phyloP scores from a whole-genome alignment of 345 rosid genomes.

The Melaleuca alternifolia region DNA sequence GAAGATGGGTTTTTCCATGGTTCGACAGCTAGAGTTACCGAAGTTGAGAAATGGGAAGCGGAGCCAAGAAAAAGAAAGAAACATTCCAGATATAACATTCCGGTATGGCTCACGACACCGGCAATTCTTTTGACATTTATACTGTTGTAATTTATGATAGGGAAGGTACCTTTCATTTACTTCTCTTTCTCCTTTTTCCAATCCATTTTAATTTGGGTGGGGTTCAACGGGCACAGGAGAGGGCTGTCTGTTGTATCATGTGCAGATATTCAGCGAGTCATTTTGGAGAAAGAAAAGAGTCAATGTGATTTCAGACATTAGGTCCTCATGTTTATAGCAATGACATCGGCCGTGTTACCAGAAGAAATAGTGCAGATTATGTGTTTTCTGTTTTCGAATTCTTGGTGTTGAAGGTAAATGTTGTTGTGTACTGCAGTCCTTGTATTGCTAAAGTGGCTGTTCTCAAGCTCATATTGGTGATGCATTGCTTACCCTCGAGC shows the following conservation, averaged over 20 bases:
- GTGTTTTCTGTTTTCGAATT: not conserved
- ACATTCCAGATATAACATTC: not conserved
- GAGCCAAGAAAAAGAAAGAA: constrained; percentile 2
- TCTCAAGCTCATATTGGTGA: not conserved
- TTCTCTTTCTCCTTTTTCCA: not conserved
- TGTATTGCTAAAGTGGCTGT: not conserved
- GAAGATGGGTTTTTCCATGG: constrained; percentile 2
- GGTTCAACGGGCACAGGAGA: not conserved
- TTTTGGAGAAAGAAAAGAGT: not conserved
- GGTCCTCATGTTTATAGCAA: constrained; percentile 5
- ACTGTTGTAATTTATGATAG: not conserved
- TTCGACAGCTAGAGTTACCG: not conserved
- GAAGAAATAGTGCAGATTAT: not conserved
- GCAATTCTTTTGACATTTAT: constrained; percentile 9
- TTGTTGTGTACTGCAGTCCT: not conserved
- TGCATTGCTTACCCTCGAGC: not conserved
- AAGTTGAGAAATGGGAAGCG: not conserved
- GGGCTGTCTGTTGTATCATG: not conserved
- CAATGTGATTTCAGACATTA: not conserved
- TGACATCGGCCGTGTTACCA: not conserved
- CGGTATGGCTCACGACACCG: constrained; percentile 13
- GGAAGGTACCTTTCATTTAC: not conserved
- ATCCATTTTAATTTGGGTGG: not conserved
- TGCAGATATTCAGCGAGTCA: not conserved
- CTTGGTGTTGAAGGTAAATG: not conserved